These are phyloP conservation scores for Talaromyces piceae DNA, from an alignment of 2,329 filamentous ascomycete genomes.

Conservation along the genomic window DNA sequence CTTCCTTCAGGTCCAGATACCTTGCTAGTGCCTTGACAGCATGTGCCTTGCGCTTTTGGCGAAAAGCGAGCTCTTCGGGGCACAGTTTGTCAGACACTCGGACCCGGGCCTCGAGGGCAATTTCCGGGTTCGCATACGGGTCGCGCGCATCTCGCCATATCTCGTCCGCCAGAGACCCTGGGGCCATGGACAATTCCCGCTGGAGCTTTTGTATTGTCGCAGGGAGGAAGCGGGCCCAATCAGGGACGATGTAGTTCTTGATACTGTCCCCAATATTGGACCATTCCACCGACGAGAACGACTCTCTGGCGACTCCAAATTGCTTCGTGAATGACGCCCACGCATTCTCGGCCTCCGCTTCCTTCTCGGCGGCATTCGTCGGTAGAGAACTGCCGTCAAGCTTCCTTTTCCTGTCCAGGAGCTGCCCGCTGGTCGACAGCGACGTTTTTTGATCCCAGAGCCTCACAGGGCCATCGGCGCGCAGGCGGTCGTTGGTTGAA, in stretches of 20 bases:
- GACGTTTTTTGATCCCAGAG: constrained; percentile 17
- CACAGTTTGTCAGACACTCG: constrained; percentile 77
- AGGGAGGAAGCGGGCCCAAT: constrained; percentile 73
- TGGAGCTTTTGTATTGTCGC: constrained; percentile 75
- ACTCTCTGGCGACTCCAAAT: constrained; percentile 33
- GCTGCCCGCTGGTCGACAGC: constrained; percentile 18
- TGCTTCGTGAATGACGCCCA: constrained; percentile 47
- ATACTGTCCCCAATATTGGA: constrained; percentile 46
- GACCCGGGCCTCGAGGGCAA: constrained; percentile 71
- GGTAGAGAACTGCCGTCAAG: constrained; percentile 5
- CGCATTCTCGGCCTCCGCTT: constrained; percentile 22
- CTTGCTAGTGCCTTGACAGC: constrained; percentile 67
- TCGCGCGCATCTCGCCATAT: constrained; percentile 92
- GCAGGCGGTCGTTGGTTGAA: constrained; percentile 16
- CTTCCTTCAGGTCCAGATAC: constrained; percentile 71
- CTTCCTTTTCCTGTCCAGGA: constrained; percentile 10
- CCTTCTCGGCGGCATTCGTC: constrained; percentile 10
- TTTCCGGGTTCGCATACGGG: constrained; percentile 76
- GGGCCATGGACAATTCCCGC: constrained; percentile 75
- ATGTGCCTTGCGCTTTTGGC: constrained; percentile 59
- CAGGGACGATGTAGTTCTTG: constrained; percentile 66
- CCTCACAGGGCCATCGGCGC: constrained; percentile 15
- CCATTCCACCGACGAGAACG: constrained; percentile 36
- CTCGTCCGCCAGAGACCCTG: constrained; percentile 81
- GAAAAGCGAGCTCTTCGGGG: constrained; percentile 70